Base-by-base conservation (phyloP, 2,329 filamentous ascomycete genomes). In the Claviceps purpurea region DNA sequence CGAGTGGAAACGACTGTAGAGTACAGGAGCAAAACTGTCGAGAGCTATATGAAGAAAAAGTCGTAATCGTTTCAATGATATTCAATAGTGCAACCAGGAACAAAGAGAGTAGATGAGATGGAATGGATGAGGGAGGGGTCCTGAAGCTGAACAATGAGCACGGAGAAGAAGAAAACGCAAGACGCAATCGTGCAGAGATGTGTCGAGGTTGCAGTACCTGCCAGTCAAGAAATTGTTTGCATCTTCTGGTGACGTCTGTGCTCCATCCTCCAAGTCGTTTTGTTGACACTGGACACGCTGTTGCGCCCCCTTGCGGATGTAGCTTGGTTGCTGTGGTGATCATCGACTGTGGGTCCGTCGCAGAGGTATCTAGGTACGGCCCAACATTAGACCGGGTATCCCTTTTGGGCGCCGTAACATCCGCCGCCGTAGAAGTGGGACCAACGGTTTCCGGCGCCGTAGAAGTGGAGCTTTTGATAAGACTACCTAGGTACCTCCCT, bases 231-330 rank as follows among this genome's bases (percentile, higher is more conserved):
- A 5, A 11, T 24, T 24, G 16, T 6, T 47, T 53, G 48, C 30
- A 11, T 42, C 18, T 22, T 30, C 5, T 24, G 44, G 43, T 56
- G 55, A 55, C 52, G 50, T 51, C 30, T 34, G 30, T n/a, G 24
- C 16, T n/a, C 39, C 16, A 18, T 41, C 2, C 10, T 7, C 6
- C 39, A n/a, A n/a, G 16, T 41, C 41, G 8, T 20, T 54, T 57
- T 57, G 55, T 57, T 57, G 49, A 54, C 30, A 34, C 30, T 34
- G 10, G 30, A 11, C 54, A 50, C 24, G 38, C 44, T 46, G 39
- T 49, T 43, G 26, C 43, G 20, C 22, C 37, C 40, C 30, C 39
- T 38, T 18, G 18, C 30, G 22, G 14, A 24, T 14, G 26, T 18
- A 24, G 42, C 18, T 8, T 48, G 40, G 52, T 54, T 54, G 49